Base-by-base conservation (phyloP, 2,329 filamentous ascomycete species). In the Hortaea sp. region DNA sequence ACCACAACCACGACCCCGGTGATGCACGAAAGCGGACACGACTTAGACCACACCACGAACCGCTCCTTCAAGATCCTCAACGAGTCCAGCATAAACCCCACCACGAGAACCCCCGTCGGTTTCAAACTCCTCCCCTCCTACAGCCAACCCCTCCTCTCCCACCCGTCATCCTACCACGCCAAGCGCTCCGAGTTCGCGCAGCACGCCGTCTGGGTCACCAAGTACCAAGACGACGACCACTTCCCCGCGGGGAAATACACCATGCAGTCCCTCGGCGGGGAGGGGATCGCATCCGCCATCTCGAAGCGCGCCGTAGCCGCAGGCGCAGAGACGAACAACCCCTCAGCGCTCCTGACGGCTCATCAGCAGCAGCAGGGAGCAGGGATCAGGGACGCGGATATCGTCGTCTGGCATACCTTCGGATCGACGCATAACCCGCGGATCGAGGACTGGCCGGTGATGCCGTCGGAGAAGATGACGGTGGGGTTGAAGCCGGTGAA, bases 11-110 rank as follows among this genome's bases (percentile, higher is more conserved):
- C 70, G 13, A 59, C 53, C 2, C 48, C 51, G 1, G 32, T 61
- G 41, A 52, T 53, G 7, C 51, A 42, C 10, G 51, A 57, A 3
- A 27, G 44, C 38, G 54, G 53, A 38, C 51, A 52, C 34, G 59
- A 63, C 38, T 51, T 54, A 11, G 53, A 56, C 27, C 53, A 63
- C 12, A 75, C 74, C 52, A 73, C 77, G 42, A 80, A 80, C 54
- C 71, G 74, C 6, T 63, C 71, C 5, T 75, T 76, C 65, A 77
- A 76, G 49, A 74, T 77, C 49, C 65, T 69, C 44, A 77, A 77
- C 52, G 66, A 69, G 9, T 54, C 56, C 35, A 65, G 66, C 42
- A 67, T 60, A 32, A 77, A 76, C 51, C 65, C 64, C 0, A 61
- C 72, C 45, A 35, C 9, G 2, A n/a, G 4, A 9, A 35, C 7